Base-by-base conservation (phyloP, 169 alveolate genomes). In the Besnoitia besnoiti region DNA sequence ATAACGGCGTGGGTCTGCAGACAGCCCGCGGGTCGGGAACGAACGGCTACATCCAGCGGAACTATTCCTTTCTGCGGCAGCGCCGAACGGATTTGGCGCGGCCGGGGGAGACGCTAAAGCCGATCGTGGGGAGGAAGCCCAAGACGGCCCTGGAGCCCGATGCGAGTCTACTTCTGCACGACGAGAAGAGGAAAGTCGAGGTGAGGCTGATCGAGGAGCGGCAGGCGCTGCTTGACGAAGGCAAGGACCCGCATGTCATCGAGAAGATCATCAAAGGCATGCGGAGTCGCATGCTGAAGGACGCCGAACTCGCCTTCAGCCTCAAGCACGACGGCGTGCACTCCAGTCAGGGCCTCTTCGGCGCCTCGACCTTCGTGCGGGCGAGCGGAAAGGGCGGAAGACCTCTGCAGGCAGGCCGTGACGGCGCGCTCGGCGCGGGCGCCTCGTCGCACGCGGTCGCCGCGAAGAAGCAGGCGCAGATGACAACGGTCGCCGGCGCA, bases 11-110 rank as follows among this genome's bases (percentile, higher is more conserved):
- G 47, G 99, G 99, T 42, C 92, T 97, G 61, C 93, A 93, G 47
- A 97, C 99, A 44, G 97, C 97, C 10, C 93, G 98, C 67, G 99
- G 99, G 44, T 95, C 98, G 21, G 99, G 99, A 14, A 97, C 99
- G 37, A 96, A 97, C 76, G 99, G 99, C 5, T 97, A 97, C 87
- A 95, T 97, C 19, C 98, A 97, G 90, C 91, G 97, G 79, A 97
- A 96, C 76, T 84, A 96, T 75, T 94, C 98, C 0, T 95, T 93
- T 88, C 94, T 73, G 85, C 93, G 79, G 59, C 98, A 94, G 87
- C 89, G 89, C 37, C 79, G 82, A 35, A 93, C 85, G 73, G 96
- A 93, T 79, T 82, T 91, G 62, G 80, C 90, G 40, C 49, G 55
- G 42, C 44, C 73, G 0, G 85, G 79, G 47, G 75, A 88, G 44